phyloP scores from a whole-genome alignment of 768 basidiomycete species.

The Trametes cubensis region DNA sequence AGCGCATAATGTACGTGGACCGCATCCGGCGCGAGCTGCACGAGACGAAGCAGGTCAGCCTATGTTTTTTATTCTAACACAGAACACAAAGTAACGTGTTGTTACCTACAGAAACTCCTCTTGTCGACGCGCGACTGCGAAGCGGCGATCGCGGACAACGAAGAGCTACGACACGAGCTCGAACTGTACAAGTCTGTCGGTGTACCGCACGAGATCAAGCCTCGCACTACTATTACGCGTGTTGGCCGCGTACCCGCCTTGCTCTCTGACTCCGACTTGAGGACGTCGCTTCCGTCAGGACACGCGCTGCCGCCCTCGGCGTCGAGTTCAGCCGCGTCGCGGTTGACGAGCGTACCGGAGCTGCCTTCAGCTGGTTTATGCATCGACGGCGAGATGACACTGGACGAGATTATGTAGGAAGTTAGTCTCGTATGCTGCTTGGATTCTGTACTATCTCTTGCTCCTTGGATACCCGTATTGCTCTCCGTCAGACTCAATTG shows the following conservation, averaged over 20 bases:
- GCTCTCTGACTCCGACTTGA: background rate
- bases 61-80: too few species aligned
- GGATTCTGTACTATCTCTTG: background rate
- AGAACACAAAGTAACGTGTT: too few species aligned
- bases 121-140: slow-evolving; percentile 37
- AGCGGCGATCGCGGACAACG: slow-evolving; percentile 32
- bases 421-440: background rate
- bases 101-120: slow-evolving; percentile 32
- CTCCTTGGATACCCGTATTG: too few species aligned
- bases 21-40: slow-evolving; percentile 78
- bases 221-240: slow-evolving; percentile 39
- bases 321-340: slow-evolving; percentile 6
- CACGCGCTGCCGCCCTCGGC: background rate
- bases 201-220: slow-evolving; percentile 32
- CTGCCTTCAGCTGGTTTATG: slow-evolving; percentile 21
- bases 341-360: slow-evolving; percentile 22
- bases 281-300: background rate
- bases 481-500: too few species aligned
- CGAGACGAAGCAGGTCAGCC: slow-evolving; percentile 77
- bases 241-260: slow-evolving; percentile 32
- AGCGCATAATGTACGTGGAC: slow-evolving; percentile 87
- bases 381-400: slow-evolving; percentile 33
- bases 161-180: slow-evolving; percentile 37
- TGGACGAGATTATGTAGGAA: slow-evolving; percentile 35
- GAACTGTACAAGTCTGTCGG: slow-evolving; percentile 40